Base-by-base conservation (phyloP, 495 filamentous ascomycete species). In the Neurospora sp. region DNA sequence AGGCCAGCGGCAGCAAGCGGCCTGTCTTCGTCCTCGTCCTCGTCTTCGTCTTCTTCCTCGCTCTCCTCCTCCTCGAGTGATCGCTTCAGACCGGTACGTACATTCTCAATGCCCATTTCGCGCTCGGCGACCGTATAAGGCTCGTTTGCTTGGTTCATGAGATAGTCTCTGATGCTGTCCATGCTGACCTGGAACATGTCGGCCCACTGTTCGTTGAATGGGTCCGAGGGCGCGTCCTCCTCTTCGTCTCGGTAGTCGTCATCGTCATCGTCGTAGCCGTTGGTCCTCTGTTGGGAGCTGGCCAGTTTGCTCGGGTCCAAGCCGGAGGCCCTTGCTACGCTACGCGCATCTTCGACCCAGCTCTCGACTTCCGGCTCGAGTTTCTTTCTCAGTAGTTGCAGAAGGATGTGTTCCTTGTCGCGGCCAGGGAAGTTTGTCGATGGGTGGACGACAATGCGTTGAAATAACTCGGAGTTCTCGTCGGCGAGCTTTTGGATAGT, bases 341-440 rank as follows among this genome's bases (percentile, higher is more conserved):
- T 79, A 5, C 87, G 86, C 9, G 90, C 90, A 48, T 90, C 85
- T 10, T 88, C 88, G 16, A 95, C 89, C 86, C 89, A 91, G 39
- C 88, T 87, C 74, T 93, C 92, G 37, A 93, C 89, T 4, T 87
- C 84, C 5, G 92, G 91, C 71, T 94, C 92, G 27, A 92, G 87
- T 79, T 94, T 95, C 81, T 95, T 96, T 23, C 93, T 89, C 27
- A 96, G 82, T 1, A 96, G 82, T 71, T 89, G 84, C 8, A 86
- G 81, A 1, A 95, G 87, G 5, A 90, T 82, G 59, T 77, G 81
- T 69, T 91, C 88, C 77, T 94, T 89, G 11, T 88, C 90, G 59
- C 89, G 89, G 12, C 90, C 89, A 11, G 93, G 92, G 82, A 91
- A 94, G 72, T 89, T 89, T 6, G 93, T 91, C 5, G 89, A 87